A percentile compares a stretch with the other conserved stretches of the same genome.
Conservation (phyloP, 2,329 filamentous ascomycete genomes). For the Sporothrix pallida region DNA sequence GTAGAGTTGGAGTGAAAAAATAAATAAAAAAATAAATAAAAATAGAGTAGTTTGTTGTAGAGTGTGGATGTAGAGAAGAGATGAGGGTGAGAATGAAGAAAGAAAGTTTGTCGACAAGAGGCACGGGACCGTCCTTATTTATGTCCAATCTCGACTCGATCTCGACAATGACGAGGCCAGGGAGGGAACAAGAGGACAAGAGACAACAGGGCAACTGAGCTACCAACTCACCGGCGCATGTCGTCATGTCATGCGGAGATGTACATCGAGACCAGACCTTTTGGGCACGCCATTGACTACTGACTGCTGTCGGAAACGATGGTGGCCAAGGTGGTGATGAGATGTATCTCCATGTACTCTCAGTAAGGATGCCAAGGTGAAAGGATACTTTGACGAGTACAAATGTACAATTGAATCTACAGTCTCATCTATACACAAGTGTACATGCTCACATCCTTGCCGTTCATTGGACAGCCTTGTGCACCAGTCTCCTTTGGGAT, state of each 20-base stretch:
- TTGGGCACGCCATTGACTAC: constrained; percentile 9
- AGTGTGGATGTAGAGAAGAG: not conserved
- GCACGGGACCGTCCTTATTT: not conserved
- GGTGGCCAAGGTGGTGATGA: not conserved
- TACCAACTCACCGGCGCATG: not conserved
- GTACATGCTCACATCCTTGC: constrained; percentile 15
- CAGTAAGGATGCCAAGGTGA: too few species aligned
- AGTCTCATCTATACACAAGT: not conserved
- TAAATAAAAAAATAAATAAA: not conserved
- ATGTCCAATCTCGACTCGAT: not conserved
- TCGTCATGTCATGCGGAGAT: constrained; percentile 14
- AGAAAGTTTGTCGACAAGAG: not conserved
- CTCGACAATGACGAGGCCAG: not conserved
- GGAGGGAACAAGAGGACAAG: not conserved
- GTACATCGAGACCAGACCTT: not conserved
- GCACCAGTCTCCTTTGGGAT: not conserved
- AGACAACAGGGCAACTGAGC: not conserved
- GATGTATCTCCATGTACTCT: not conserved
- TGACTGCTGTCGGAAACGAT: constrained; percentile 3
- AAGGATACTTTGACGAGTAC: too few species aligned
- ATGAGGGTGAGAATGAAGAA: not conserved
- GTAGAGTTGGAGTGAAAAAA: constrained; percentile 12
- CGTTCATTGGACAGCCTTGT: not conserved
- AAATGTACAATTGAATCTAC: too few species aligned
- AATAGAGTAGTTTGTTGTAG: not conserved